Evolutionary conservation across 2,329 filamentous ascomycete genomes (phyloP).

Genomic region (Pyrenophora seminiperda): DNA sequence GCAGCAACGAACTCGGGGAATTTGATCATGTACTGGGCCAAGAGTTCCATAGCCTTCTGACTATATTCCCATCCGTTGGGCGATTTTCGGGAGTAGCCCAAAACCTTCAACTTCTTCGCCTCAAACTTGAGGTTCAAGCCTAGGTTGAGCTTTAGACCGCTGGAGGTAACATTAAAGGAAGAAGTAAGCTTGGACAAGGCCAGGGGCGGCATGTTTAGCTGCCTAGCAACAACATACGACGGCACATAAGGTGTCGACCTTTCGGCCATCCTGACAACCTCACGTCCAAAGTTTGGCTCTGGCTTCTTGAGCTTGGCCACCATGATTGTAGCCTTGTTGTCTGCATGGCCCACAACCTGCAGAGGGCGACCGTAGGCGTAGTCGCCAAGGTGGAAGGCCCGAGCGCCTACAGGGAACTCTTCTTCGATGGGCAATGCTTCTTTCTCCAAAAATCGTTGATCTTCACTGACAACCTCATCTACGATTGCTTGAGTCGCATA

Average conservation of each 20-base stretch:
- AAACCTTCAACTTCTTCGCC: conserved; percentile 89
- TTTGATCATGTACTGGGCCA: conserved; percentile 86
- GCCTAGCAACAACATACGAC: conserved; percentile 84
- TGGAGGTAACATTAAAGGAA: conserved; percentile 83
- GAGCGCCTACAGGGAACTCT: conserved; percentile 82
- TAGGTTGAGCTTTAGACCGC: conserved; percentile 83
- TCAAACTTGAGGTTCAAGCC: conserved; percentile 98
- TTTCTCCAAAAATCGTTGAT: conserved; percentile 90
- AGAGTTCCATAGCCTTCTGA: conserved; percentile 75
- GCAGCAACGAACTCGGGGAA: conserved; percentile 96
- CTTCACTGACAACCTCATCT: conserved; percentile 85
- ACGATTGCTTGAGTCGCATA: conserved; percentile 93
- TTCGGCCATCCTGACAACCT: conserved; percentile 74
- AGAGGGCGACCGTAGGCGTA: conserved; percentile 89
- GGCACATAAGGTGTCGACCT: conserved; percentile 76
- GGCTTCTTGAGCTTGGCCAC: conserved; percentile 73
- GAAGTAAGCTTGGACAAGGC: conserved; percentile 96
- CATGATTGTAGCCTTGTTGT: conserved; percentile 77
- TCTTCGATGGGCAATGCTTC: conserved; percentile 86
- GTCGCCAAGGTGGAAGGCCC: conserved; percentile 92
- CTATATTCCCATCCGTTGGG: conserved; percentile 95
- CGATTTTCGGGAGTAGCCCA: conserved; percentile 90
- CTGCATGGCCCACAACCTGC: conserved; percentile 75
- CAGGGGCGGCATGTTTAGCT: conserved; percentile 80
- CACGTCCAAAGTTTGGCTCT: conserved; percentile 80